These are phyloP conservation scores for Ophiocordyceps unilateralis DNA, from an alignment of 2,329 filamentous ascomycete species.

Conservation along the genomic window DNA sequence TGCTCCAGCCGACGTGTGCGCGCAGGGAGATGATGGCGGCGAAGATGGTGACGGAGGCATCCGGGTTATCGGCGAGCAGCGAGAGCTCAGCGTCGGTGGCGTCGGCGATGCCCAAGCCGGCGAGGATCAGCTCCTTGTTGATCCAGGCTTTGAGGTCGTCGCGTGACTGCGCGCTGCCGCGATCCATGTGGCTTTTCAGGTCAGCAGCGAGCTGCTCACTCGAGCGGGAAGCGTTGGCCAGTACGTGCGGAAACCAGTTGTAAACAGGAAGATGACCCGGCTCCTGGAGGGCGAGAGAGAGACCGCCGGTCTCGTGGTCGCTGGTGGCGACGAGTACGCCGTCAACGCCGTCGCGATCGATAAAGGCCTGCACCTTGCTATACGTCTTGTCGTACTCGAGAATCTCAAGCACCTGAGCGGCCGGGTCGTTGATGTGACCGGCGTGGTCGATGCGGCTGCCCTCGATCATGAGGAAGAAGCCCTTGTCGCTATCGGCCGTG, in stretches of 20 bases:
- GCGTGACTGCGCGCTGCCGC: constrained; percentile 12
- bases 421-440: constrained; percentile 70
- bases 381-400: constrained; percentile 89
- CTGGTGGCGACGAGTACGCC: constrained; percentile 78
- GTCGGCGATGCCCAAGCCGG: constrained; percentile 63
- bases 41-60: constrained; percentile 40
- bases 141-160: constrained; percentile 44
- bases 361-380: constrained; percentile 65
- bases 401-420: constrained; percentile 77
- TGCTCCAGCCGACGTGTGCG: constrained; percentile 84
- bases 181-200: constrained; percentile 41
- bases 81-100: constrained; percentile 54
- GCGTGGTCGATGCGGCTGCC: constrained; percentile 93
- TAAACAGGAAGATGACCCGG: constrained; percentile 37
- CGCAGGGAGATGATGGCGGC: constrained; percentile 75
- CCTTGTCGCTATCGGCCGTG: constrained; percentile 68
- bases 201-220: constrained; percentile 51
- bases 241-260: constrained; percentile 65
- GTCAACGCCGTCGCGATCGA: constrained; percentile 54
- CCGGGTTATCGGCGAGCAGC: constrained; percentile 40
- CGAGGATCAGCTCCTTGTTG: constrained; percentile 45
- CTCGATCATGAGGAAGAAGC: constrained; percentile 98
- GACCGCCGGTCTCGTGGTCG: constrained; percentile 89
- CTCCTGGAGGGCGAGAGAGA: constrained; percentile 59
- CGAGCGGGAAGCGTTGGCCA: constrained; percentile 62